Percentiles rank a stretch among this genome's conserved stretches.
Conservation (phyloP, 331 rosid species). For the Acacia concinna region DNA sequence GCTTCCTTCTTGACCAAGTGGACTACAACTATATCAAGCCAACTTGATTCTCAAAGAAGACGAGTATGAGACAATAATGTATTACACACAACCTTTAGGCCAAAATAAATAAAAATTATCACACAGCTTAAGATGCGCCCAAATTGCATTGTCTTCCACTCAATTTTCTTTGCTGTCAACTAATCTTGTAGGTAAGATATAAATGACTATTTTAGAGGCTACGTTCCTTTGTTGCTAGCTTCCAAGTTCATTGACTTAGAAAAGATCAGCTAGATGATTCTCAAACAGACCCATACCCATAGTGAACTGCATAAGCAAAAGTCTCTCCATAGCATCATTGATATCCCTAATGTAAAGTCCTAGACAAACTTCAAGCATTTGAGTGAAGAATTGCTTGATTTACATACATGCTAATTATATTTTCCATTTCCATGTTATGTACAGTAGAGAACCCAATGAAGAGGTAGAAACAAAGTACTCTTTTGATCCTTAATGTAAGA, state of each 20-base stretch:
- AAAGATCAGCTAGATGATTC: neutral
- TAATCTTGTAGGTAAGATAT: neutral
- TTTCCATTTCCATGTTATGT: neutral
- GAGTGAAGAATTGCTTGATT: neutral
- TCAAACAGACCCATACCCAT: neutral
- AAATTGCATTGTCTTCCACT: too few species aligned
- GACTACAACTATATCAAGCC: neutral
- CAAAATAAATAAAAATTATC: too few species aligned
- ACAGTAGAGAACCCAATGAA: conserved; percentile 20
- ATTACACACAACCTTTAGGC: too few species aligned
- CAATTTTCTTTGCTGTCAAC: neutral
- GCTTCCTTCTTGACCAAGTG: neutral
- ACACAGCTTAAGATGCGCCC: neutral
- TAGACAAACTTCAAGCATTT: neutral
- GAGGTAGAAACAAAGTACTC: neutral
- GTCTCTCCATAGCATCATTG: neutral
- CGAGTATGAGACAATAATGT: neutral
- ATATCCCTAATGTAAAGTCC: neutral
- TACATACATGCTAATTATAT: neutral
- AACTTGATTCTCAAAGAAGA: neutral
- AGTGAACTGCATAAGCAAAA: neutral
- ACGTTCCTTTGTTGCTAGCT: neutral
- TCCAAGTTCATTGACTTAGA: neutral
- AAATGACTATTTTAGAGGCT: neutral
- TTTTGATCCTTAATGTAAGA: too few species aligned